Base-by-base conservation (phyloP, 495 filamentous ascomycete species). In the Lophiotrema nucula region DNA sequence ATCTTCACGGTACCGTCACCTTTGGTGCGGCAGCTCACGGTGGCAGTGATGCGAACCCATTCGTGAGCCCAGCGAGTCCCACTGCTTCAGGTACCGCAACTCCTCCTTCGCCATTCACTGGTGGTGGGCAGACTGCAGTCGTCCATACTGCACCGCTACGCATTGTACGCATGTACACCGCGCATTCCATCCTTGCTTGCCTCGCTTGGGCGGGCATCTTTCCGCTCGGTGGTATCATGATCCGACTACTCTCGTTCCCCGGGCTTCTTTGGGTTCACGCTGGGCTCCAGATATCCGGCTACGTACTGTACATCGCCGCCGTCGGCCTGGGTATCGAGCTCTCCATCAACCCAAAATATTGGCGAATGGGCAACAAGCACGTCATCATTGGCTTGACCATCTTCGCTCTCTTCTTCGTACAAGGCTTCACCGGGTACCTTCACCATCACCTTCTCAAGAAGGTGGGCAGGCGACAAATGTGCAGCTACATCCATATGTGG, bases 141-240 rank as follows among this genome's bases (percentile, higher is more conserved):
- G 8, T 35, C 15, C 31, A 35, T 35, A 15, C 8, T 8, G 31
- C 31, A 15, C 31, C 31, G 15, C 8, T 8, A 35, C 31, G 31
- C 31, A 15, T 35, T 15, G 31, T 43, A 10, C 10, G 39, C 8
- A 12, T 43, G 19, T 37, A 38, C 48, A 66, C 60, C 46, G 70
- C 70, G 1, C 70, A 72, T 63, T 69, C 58, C 38, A 64, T 69
- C 13, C 44, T 69, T 6, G 70, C 70, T 19, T 58, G 45, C 24
- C 44, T 69, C 12, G 70, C 69, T 18, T 71, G 69, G 49, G 27
- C 73, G 28, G 47, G 73, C 42, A 60, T 77, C 26, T 77, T 79
- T 63, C 80, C 74, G 46, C 57, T 74, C n/a, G 74, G 72, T 35
- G 72, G 65, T 10, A 69, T 78, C 53, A 39, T 71, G 38, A 65